Conservation (phyloP, 495 filamentous ascomycete species). For the Penicillium coprophilum region DNA sequence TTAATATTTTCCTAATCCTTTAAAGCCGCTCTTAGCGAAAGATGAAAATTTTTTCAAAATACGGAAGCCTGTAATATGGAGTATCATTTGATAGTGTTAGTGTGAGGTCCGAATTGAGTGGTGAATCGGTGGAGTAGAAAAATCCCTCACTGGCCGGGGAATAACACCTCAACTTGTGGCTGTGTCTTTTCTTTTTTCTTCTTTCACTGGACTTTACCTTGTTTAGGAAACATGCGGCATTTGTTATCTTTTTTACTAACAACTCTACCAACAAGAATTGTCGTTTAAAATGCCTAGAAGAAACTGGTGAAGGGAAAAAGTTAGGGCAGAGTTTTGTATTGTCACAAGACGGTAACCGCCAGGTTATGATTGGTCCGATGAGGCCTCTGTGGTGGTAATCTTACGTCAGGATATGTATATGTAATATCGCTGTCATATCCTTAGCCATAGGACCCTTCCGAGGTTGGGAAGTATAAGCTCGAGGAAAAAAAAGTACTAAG, state of each 20-base stretch:
- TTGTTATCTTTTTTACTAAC: not conserved
- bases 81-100: too few relatives aligned
- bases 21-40: not conserved
- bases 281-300: constrained; percentile 6
- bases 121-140: constrained; percentile 23
- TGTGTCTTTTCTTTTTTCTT: not conserved
- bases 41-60: too few relatives aligned
- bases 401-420: constrained; percentile 10
- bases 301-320: not conserved
- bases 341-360: not conserved
- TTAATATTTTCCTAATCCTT: not conserved
- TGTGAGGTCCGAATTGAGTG: constrained; percentile 10
- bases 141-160: constrained; percentile 26
- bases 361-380: constrained; percentile 19
- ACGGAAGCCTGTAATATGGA: too few relatives aligned
- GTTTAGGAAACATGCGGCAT: constrained; percentile 6
- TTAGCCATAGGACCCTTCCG: too few relatives aligned
- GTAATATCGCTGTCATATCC: constrained; percentile 10
- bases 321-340: constrained; percentile 25
- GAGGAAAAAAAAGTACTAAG: too few relatives aligned
- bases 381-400: constrained; percentile 10
- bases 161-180: constrained; percentile 1
- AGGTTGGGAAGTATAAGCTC: not conserved
- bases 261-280: not conserved
- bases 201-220: not conserved